Base-by-base conservation (phyloP, 1,284 basidiomycete species). In the Moesziomyces antarcticus region DNA sequence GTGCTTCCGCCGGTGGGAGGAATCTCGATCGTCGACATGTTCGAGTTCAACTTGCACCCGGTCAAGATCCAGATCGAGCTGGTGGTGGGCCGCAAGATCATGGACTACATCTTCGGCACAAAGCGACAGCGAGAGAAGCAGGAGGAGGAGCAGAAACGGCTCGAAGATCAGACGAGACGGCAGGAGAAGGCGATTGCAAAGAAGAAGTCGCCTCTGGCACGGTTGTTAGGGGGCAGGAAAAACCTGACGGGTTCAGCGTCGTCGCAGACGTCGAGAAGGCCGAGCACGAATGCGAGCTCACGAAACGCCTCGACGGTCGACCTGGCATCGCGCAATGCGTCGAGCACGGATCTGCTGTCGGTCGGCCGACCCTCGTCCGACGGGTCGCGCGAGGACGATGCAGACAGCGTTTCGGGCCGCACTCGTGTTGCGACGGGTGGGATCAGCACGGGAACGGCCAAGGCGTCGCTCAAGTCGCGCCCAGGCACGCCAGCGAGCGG, bases 11-110 rank as follows among this genome's bases (percentile, higher is more conserved):
- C 94, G 3, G 93, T 97, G 5, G 96, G 94, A 24, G 96, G 95
- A 11, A 97, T 99, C 75, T 89, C 91, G 9, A 94, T 98, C 71
- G 91, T 95, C 80, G 91, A 94, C 84, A 87, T 89, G 30, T 93
- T 97, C 78, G 89, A 92, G 69, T 85, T 97, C 48, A 89, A 90
- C 47, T 86, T 97, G 54, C 93, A 97, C 84, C 95, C 95, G 0
- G 55, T 83, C 41, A 69, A 66, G 22, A 88, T 97, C 77, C 90
- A 92, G 49, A 87, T 97, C 18, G 93, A 94, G 78, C 88, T 97
- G 50, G 88, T 88, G 70, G 88, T 97, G 27, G 95, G 94, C 5
- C 88, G 88, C 24, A 88, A 90, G 65, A 91, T 97, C 72, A 90
- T 94, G 89, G 92, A 93, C 81, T 98, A 98, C 84, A 86, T 97